Percentiles rank a stretch among this genome's conserved stretches.
phyloP scores from a whole-genome alignment of 106 monocot genomes.

The Triglochin maritima region DNA sequence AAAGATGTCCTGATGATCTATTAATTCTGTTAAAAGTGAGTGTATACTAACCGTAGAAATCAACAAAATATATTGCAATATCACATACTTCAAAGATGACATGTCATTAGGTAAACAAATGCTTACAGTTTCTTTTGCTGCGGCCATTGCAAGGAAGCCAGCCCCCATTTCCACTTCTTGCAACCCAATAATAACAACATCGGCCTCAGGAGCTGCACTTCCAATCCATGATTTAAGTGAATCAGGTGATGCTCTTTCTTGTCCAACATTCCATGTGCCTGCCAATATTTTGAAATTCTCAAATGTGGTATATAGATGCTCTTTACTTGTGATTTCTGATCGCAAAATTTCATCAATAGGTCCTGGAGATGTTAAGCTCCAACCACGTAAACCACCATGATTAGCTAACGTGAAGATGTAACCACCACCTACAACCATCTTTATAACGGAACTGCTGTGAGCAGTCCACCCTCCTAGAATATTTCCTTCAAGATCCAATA shows the following conservation, averaged over 20 bases:
- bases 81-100: too few relatives aligned
- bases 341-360: slow-evolving; percentile 66
- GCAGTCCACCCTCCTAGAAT: slow-evolving; percentile 71
- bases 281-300: slow-evolving; percentile 67
- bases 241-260: slow-evolving; percentile 78
- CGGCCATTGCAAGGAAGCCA: slow-evolving; percentile 92
- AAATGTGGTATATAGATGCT: slow-evolving; percentile 42
- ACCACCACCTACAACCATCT: slow-evolving; percentile 53
- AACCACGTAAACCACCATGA: slow-evolving; percentile 89
- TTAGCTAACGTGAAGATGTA: slow-evolving; percentile 76
- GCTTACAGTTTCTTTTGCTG: slow-evolving; percentile 92
- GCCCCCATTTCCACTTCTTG: slow-evolving; percentile 99
- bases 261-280: slow-evolving; percentile 97
- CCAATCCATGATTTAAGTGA: slow-evolving; percentile 82
- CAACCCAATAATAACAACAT: slow-evolving; percentile 79
- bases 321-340: slow-evolving; percentile 47
- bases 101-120: slow-evolving; percentile 1
- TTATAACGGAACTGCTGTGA: slow-evolving; percentile 76
- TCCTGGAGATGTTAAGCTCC: slow-evolving; percentile 72
- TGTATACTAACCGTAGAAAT: too few relatives aligned
- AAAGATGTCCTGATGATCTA: too few relatives aligned
- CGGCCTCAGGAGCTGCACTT: slow-evolving; percentile 60
- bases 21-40: too few relatives aligned
- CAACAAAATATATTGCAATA: too few relatives aligned
- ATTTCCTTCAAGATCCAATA: slow-evolving; percentile 85